Base-by-base conservation (phyloP, 768 basidiomycete genomes). In the Serendipita sp. region DNA sequence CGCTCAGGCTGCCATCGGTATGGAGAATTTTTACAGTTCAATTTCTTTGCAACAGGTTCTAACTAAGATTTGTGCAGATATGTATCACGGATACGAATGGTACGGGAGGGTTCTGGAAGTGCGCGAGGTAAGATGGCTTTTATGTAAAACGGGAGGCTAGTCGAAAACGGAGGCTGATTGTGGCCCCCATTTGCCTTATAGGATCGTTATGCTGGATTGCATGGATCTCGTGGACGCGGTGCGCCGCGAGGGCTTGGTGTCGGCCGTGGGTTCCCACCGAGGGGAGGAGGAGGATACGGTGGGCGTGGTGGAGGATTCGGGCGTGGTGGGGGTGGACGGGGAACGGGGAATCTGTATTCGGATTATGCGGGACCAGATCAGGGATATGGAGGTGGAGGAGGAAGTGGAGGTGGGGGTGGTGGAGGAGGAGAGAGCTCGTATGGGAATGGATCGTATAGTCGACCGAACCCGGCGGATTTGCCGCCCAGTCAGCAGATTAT, bases 61-160 rank as follows among this genome's bases (percentile, higher is more conserved):
- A 13, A 38, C 62, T 68, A 20, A 65, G 43, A 43, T 48, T 24
- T 53, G 41, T 34, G 22, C 66, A 96, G 94, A 76, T 68, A 96
- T 95, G 90, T 97, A 94, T 72, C 88, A 96, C 64, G 94, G 94
- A 30, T 96, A 90, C 68, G 93, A 96, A 65, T 97, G 95, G 92
- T 94, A 94, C 71, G 94, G 94, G 5, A 87, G 90, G 53, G 83
- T 85, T 5, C 83, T 99, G 13, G 95, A 99, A 77, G 95, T 98
- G 38, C 88, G 94, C 67, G 91, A 96, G 81, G 91, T 90, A 71
- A 65, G 78, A 69, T 9, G n/a, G n/a, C n/a, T n/a, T n/a, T n/a
- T n/a, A n/a, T n/a, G n/a, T n/a, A n/a, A n/a, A n/a, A 17, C 42
- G n/a, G n/a, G n/a, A n/a, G n/a, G n/a, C n/a, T n/a, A n/a, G n/a